Evolutionary conservation across 225 moss, liverwort and hornwort species (phyloP), one percentile per base, ranked within the genome.

Genomic region (Marchantia paleacea): DNA sequence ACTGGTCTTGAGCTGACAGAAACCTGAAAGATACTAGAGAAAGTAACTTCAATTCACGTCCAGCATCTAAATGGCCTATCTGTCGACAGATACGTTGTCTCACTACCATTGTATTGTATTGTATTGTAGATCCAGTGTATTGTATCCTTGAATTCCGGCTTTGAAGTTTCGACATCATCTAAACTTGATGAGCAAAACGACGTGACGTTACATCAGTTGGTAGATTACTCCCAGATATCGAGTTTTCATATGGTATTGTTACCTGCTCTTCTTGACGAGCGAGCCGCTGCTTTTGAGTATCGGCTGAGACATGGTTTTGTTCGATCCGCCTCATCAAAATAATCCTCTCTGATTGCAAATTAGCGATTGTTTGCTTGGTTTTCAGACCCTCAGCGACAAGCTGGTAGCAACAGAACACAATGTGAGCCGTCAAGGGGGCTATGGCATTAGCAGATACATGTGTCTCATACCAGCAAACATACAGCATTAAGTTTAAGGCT

Each of bases 261-360:
- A 97, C 97, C 90, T 97, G 97, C 81, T 97, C 97, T 86, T 97
- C 97, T 78, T 92, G 83, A 58, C 93, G 92, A 80, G 76, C 74
- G 18, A 93, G 77, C 81, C 93, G 90, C 82, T 94, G 93, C 79
- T 91, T 93, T 76, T 92, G 89, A 65, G 86, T 78, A 69, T 97
- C 97, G 55, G 89, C 83, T 75, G 88, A 88, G 39, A 89, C 87
- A 89, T 87, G 91, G 39, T 89, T 90, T 84, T 97, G 94, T 82
- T 94, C 93, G 89, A 97, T 91, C 68, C 92, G 93, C 75, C 87
- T 88, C 80, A 92, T 87, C 79, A 97, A 77, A 67, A 93, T 84
- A 79, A 92, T 91, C 86, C 93, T 97, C 84, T 97, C 94, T 76
- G 94, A 89, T 88, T 94, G 91, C 55, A 97, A 79, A 84, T 90